Conservation (phyloP, 164 flowering plant species). For the Vitis labrusca region DNA sequence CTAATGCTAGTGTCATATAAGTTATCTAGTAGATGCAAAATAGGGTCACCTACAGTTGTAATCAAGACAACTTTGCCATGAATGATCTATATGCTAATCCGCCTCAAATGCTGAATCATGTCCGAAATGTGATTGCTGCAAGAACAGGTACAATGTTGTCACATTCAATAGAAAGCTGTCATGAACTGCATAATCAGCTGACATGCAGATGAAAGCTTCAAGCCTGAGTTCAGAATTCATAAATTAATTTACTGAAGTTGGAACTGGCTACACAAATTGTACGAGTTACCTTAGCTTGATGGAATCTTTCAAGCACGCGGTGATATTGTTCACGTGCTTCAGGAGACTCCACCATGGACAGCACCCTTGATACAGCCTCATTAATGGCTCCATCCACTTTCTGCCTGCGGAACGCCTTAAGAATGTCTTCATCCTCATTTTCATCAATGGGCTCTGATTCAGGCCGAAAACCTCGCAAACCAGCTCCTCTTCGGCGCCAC, state of each 20-base stretch:
- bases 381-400: conserved; percentile 76
- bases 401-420: conserved; percentile 73
- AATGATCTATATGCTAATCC: background rate
- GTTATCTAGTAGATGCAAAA: background rate
- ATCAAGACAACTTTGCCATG: background rate
- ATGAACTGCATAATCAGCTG: background rate
- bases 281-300: conserved; percentile 69
- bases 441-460: conserved; percentile 61
- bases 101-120: background rate
- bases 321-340: conserved; percentile 83
- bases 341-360: conserved; percentile 85
- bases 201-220: background rate
- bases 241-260: background rate
- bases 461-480: conserved; percentile 66
- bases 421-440: conserved; percentile 78
- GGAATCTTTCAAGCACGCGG: conserved; percentile 22
- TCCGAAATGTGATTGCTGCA: background rate
- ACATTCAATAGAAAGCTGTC: background rate
- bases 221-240: background rate
- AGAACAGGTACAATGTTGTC: background rate
- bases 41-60: background rate
- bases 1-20: background rate
- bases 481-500: conserved; percentile 88
- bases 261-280: background rate
- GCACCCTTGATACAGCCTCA: conserved; percentile 75